phyloP scores from a whole-genome alignment of 495 filamentous ascomycete species.

The Hypoxylon intermedium region DNA sequence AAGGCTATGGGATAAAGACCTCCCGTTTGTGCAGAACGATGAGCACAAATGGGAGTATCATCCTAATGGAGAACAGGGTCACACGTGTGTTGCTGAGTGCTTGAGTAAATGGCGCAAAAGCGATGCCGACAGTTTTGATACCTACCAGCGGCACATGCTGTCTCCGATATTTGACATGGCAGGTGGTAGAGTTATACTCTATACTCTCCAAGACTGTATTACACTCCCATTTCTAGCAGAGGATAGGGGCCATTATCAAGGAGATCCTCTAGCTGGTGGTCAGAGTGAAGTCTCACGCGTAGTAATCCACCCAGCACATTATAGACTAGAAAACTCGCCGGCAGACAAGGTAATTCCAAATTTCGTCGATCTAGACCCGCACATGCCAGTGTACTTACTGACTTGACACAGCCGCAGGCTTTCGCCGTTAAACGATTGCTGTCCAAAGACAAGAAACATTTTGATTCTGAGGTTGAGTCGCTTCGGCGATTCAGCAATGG shows the following conservation, averaged over 20 bases:
- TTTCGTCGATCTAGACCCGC: background rate
- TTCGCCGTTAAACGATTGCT: constrained; percentile 16
- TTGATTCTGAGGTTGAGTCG: constrained; percentile 10
- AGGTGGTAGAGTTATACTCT: background rate
- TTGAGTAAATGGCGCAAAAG: background rate
- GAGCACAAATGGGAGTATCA: background rate
- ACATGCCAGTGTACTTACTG: too few species aligned
- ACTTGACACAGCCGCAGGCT: background rate
- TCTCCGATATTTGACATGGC: constrained; percentile 28
- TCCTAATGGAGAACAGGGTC: background rate
- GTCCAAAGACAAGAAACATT: constrained; percentile 1
- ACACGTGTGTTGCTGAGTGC: background rate
- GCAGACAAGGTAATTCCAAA: background rate
- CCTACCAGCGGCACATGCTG: constrained; percentile 25
- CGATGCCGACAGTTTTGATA: constrained; percentile 14
- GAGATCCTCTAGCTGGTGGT: constrained; percentile 13
- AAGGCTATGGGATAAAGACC: constrained; percentile 10
- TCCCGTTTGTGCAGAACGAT: background rate
- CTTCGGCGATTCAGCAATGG: constrained; percentile 24
- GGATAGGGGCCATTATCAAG: background rate
- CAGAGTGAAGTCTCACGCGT: constrained; percentile 30
- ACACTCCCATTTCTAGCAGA: background rate
- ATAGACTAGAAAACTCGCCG: background rate
- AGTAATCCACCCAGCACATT: constrained; percentile 23
- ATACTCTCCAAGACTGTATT: background rate